These are phyloP conservation scores for Coemansia pectinata DNA, from an alignment of 192 early-diverging fungal genomes.

Conservation along the genomic window DNA sequence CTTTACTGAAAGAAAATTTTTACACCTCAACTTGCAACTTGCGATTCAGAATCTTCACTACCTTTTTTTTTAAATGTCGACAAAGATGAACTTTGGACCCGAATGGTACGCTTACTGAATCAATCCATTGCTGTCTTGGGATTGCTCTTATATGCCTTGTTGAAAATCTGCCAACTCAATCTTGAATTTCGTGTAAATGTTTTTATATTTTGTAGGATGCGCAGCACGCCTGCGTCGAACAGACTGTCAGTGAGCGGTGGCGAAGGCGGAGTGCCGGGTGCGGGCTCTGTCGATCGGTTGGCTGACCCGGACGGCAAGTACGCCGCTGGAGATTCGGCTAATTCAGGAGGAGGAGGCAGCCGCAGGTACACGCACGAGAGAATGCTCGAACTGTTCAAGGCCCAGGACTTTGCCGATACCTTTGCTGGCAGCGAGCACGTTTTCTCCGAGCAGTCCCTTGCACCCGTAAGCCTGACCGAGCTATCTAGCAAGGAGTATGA, in stretches of 20 bases:
- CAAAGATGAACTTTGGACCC: constrained; percentile 79
- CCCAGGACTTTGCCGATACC: constrained; percentile 58
- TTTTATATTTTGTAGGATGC: constrained; percentile 33
- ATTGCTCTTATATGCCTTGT: not conserved
- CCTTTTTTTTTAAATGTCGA: constrained; percentile 28
- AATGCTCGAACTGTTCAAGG: constrained; percentile 72
- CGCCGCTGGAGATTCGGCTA: not conserved
- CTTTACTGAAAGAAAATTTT: not conserved
- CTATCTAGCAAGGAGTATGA: constrained; percentile 66
- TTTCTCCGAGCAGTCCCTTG: constrained; percentile 60
- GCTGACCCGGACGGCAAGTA: not conserved
- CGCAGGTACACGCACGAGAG: constrained; percentile 74
- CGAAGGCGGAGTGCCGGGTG: constrained; percentile 1
- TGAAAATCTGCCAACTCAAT: not conserved
- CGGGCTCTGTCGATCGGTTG: constrained; percentile 6
- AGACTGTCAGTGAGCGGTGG: constrained; percentile 11
- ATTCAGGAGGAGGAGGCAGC: constrained; percentile 50
- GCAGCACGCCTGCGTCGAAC: constrained; percentile 34
- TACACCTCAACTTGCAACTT: not conserved
- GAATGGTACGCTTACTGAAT: constrained; percentile 62
- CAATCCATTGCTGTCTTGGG: not conserved
- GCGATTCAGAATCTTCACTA: constrained; percentile 2
- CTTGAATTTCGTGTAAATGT: not conserved
- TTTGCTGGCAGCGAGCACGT: constrained; percentile 71
- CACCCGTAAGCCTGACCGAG: constrained; percentile 61